Evolutionary conservation across 73 alveolate species (phyloP).

Genomic region (Halteria grandinella): DNA sequence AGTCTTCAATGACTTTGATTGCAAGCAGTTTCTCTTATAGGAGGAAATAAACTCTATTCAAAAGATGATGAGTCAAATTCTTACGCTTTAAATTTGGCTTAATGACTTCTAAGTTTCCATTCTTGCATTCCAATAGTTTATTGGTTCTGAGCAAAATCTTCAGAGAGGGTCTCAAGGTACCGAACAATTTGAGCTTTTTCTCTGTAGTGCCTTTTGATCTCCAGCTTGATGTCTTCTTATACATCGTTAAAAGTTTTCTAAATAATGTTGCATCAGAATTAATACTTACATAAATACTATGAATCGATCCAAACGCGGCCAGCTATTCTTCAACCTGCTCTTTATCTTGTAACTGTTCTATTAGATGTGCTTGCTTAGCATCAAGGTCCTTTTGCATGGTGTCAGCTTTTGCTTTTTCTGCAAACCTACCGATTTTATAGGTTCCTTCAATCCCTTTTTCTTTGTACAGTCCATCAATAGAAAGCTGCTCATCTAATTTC

Average conservation of each 20-base stretch:
- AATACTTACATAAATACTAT: constrained; percentile 24
- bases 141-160: constrained; percentile 22
- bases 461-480: constrained; percentile 4
- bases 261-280: neutral
- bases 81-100: constrained; percentile 43
- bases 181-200: constrained; percentile 33
- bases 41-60: constrained; percentile 19
- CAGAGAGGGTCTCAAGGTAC: neutral
- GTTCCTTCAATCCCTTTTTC: neutral
- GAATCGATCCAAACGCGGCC: constrained; percentile 29
- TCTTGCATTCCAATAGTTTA: constrained; percentile 41
- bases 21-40: constrained; percentile 30
- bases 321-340: constrained; percentile 23
- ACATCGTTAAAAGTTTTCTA: constrained; percentile 49
- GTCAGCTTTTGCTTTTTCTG: constrained; percentile 26
- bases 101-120: neutral
- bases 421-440: neutral
- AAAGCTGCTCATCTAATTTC: neutral
- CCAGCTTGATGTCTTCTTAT: constrained; percentile 29
- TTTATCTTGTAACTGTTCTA: constrained; percentile 5
- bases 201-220: constrained; percentile 22
- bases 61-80: neutral
- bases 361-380: constrained; percentile 5
- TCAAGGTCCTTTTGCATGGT: constrained; percentile 23
- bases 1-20: constrained; percentile 17